phyloP scores from a whole-genome alignment of 805 yeast genomes.

The Teunomyces gatunensis region DNA sequence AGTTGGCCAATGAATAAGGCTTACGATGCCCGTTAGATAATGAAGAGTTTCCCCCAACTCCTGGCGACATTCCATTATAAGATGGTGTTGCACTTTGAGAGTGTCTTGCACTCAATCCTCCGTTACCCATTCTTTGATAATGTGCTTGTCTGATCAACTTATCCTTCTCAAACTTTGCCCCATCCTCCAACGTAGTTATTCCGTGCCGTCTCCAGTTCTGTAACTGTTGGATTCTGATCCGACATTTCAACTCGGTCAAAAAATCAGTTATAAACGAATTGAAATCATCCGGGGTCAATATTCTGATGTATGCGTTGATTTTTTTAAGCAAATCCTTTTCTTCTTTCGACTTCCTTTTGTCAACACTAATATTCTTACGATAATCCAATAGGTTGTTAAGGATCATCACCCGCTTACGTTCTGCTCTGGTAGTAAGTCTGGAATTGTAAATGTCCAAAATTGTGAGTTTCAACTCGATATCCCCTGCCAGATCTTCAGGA shows the following conservation, averaged over 20 bases:
- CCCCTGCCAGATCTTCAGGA: constrained; percentile 84
- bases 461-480: constrained; percentile 84
- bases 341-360: constrained; percentile 84
- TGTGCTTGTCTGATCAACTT: constrained; percentile 65
- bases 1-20: constrained; percentile 12
- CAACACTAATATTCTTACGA: constrained; percentile 73
- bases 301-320: constrained; percentile 75
- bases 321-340: constrained; percentile 78
- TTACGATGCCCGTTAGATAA: constrained; percentile 18
- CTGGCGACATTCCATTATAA: constrained; percentile 1
- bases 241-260: constrained; percentile 70
- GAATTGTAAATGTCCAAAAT: constrained; percentile 88
- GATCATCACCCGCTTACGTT: constrained; percentile 79
- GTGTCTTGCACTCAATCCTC: constrained; percentile 25
- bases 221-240: constrained; percentile 80
- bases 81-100: constrained; percentile 11
- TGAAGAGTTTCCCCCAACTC: constrained; percentile 4
- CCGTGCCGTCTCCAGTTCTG: constrained; percentile 95
- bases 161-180: constrained; percentile 84
- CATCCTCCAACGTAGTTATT: constrained; percentile 77
- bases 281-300: constrained; percentile 81
- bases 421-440: constrained; percentile 87
- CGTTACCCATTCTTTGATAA: constrained; percentile 53
- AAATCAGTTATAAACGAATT: constrained; percentile 71
- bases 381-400: constrained; percentile 81